A percentile compares a stretch with the other conserved stretches of the same genome.
phyloP scores from a whole-genome alignment of 148 eudicot species.

The Talinum fruticosum region DNA sequence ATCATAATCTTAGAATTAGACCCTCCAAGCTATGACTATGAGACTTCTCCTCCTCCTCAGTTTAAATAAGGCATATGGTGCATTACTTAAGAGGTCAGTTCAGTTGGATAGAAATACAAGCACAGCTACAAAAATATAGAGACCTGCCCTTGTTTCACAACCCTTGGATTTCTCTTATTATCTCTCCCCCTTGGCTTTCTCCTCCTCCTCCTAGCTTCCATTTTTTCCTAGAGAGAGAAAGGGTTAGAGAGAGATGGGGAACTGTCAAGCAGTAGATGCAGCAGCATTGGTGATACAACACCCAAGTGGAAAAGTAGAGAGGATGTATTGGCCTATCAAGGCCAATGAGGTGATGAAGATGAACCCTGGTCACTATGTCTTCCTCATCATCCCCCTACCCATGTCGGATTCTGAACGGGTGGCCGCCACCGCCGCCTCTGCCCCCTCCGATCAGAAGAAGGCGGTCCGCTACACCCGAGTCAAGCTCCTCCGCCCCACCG shows the following conservation, averaged over 20 bases:
- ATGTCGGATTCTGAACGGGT: constrained; percentile 24
- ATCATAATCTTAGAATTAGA: constrained; percentile 1
- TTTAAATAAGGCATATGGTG: neutral
- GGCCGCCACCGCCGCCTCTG: neutral
- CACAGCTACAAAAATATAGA: constrained; percentile 17
- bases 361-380: constrained; percentile 91
- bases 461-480: constrained; percentile 68
- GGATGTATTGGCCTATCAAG: constrained; percentile 63
- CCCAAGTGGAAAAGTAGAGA: constrained; percentile 70
- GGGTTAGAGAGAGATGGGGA: constrained; percentile 56
- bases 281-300: constrained; percentile 93
- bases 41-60: constrained; percentile 10
- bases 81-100: constrained; percentile 24
- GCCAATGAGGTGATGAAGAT: constrained; percentile 78
- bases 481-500: constrained; percentile 84
- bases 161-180: constrained; percentile 2
- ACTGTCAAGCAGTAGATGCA: constrained; percentile 97
- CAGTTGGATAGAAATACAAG: neutral
- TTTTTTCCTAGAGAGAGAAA: constrained; percentile 5
- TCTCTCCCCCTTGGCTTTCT: no score
- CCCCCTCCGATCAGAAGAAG: constrained; percentile 28
- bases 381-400: constrained; percentile 78
- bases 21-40: constrained; percentile 12
- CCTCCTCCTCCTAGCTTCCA: neutral
- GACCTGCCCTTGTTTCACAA: constrained; percentile 19